These are phyloP conservation scores for Trichosanthes truncata DNA, from an alignment of 306 rosid species.

Conservation along the genomic window DNA sequence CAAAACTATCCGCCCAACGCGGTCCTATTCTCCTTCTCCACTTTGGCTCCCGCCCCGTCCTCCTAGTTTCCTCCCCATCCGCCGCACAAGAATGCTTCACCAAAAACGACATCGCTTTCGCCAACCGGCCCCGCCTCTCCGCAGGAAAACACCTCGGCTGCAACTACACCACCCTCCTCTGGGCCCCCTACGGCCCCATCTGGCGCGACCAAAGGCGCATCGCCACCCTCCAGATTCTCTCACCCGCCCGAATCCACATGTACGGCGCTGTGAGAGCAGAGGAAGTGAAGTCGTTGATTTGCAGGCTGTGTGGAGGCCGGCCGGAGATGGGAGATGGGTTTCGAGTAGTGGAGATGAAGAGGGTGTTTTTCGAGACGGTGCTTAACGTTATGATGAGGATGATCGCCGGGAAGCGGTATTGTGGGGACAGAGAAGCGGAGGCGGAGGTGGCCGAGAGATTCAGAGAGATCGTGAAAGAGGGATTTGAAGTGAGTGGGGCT, in stretches of 20 bases:
- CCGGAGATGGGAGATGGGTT: background rate
- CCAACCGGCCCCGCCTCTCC: constrained; percentile 3
- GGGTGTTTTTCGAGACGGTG: constrained; percentile 18
- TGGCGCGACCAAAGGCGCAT: constrained; percentile 31
- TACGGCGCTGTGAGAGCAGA: constrained; percentile 12
- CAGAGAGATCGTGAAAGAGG: constrained; percentile 16
- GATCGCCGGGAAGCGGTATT: constrained; percentile 23
- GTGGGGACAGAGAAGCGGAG: constrained; percentile 10
- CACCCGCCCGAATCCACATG: constrained; percentile 19
- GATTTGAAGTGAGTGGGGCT: constrained; percentile 20
- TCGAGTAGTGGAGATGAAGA: constrained; percentile 22
- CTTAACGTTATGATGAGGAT: constrained; percentile 28
- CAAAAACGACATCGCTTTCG: constrained; percentile 9
- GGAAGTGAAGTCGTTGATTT: constrained; percentile 20
- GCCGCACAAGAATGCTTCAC: no score
- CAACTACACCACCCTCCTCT: constrained; percentile 19
- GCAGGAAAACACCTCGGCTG: constrained; percentile 12
- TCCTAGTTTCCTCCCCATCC: constrained; percentile 24
- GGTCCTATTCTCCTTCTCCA: constrained; percentile 23
- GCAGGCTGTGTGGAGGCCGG: background rate
- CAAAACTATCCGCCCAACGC: constrained; percentile 13
- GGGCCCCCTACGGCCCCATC: no score
- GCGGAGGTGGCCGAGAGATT: constrained; percentile 12
- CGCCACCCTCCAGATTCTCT: constrained; percentile 18
- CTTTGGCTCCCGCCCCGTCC: constrained; percentile 23